Evolutionary conservation across 2,329 filamentous ascomycete genomes (phyloP).

Genomic region (Penicillium palitans): DNA sequence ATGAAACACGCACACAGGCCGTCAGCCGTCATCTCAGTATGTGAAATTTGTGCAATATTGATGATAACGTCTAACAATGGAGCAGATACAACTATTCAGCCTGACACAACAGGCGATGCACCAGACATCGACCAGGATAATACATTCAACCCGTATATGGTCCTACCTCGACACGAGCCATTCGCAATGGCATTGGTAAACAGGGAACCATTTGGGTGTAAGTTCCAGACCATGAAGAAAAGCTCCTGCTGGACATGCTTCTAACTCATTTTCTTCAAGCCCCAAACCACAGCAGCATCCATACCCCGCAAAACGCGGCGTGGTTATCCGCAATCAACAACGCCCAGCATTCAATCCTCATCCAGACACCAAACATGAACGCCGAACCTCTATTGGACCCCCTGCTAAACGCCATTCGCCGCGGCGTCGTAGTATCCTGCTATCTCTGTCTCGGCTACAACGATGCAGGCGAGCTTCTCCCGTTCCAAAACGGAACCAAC

Average conservation of each 20-base stretch:
- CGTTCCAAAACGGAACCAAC: slow-evolving; percentile 73
- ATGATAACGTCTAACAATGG: background rate
- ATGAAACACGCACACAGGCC: slow-evolving; percentile 58
- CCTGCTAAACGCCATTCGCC: slow-evolving; percentile 63
- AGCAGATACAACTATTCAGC: slow-evolving; percentile 56
- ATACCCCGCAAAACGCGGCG: slow-evolving; percentile 72
- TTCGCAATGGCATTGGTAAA: slow-evolving; percentile 73
- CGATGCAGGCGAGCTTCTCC: slow-evolving; percentile 72
- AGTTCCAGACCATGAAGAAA: slow-evolving; percentile 8
- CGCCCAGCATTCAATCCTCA: slow-evolving; percentile 66
- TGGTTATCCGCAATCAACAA: slow-evolving; percentile 70
- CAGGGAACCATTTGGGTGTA: slow-evolving; percentile 63
- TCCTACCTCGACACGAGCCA: slow-evolving; percentile 53
- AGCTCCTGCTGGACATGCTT: background rate
- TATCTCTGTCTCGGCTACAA: slow-evolving; percentile 80
- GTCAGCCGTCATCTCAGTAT: slow-evolving; percentile 64
- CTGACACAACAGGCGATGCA: slow-evolving; percentile 53
- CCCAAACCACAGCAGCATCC: slow-evolving; percentile 60
- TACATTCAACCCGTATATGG: slow-evolving; percentile 67
- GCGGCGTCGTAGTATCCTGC: slow-evolving; percentile 67
- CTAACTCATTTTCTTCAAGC: slow-evolving; percentile 28
- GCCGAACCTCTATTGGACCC: slow-evolving; percentile 66
- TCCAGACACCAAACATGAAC: slow-evolving; percentile 76
- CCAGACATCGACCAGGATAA: slow-evolving; percentile 55
- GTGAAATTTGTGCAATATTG: background rate